A percentile compares a stretch with the other conserved stretches of the same genome.
Evolutionary conservation across 371 early-diverging fungal genomes (phyloP).

Genomic region (Nosema muscidifuracis): DNA sequence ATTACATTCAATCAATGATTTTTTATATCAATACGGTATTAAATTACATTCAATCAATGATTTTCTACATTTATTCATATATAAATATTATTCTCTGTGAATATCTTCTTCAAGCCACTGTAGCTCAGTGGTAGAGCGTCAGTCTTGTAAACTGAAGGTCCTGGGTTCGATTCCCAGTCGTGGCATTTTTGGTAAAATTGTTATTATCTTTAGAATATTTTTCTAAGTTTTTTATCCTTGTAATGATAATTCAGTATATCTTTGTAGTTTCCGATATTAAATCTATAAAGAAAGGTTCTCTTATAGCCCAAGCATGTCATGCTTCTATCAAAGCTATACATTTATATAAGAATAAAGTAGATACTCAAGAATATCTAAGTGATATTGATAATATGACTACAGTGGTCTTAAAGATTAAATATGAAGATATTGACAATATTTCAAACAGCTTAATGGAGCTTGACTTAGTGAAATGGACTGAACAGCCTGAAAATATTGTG

Average conservation of each 20-base stretch:
- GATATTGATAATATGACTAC: slow-evolving; percentile 38
- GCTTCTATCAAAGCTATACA: slow-evolving; percentile 29
- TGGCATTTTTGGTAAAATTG: slow-evolving; percentile 52
- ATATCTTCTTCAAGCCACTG: slow-evolving; percentile 34
- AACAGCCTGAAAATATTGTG: slow-evolving; percentile 57
- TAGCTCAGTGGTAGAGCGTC: slow-evolving; percentile 60
- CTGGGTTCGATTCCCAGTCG: slow-evolving; percentile 53
- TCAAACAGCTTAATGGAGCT: slow-evolving; percentile 11
- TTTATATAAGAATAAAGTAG: slow-evolving; percentile 8
- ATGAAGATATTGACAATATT: slow-evolving; percentile 35
- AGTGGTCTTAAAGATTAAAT: slow-evolving; percentile 45
- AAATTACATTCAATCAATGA: too few species aligned
- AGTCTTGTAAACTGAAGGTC: slow-evolving; percentile 54
- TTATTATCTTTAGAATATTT: background rate
- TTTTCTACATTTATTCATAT: too few species aligned
- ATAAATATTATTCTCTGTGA: too few species aligned
- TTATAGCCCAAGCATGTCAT: slow-evolving; percentile 60
- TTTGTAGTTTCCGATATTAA: slow-evolving; percentile 45
- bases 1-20: too few species aligned
- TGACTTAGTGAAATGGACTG: slow-evolving; percentile 50
- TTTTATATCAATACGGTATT: too few species aligned
- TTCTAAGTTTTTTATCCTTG: background rate
- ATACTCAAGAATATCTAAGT: slow-evolving; percentile 33
- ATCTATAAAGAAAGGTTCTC: slow-evolving; percentile 43
- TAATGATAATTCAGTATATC: slow-evolving; percentile 44